phyloP scores from a whole-genome alignment of 257 asterid species.

The Solanum ossicruentum region DNA sequence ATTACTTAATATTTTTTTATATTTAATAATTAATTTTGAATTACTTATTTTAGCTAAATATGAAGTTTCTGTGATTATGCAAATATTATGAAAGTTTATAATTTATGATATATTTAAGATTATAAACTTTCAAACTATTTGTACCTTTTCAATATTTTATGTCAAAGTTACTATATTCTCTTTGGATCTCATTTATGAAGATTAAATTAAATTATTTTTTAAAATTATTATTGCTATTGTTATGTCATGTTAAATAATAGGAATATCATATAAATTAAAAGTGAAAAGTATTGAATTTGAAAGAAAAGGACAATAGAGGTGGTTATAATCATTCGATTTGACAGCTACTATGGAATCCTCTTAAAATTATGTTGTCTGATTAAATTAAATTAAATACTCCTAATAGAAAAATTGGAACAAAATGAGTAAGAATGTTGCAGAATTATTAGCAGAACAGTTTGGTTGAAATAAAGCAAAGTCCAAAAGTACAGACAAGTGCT shows the following conservation, averaged over 20 bases:
- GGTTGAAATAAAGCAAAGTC: background rate
- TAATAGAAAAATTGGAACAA: background rate
- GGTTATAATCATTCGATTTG: background rate
- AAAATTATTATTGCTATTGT: background rate
- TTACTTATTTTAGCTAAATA: background rate
- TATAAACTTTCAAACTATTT: background rate
- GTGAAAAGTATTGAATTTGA: background rate
- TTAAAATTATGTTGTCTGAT: background rate
- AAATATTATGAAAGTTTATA: too few species aligned
- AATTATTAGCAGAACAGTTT: background rate
- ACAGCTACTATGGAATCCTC: background rate
- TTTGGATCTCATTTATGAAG: background rate
- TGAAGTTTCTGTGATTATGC: background rate
- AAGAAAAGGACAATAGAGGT: background rate
- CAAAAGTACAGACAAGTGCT: background rate
- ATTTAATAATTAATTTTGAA: background rate
- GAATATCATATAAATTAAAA: background rate
- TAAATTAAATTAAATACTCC: too few species aligned
- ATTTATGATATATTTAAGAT: background rate
- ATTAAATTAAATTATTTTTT: background rate
- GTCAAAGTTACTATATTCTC: background rate
- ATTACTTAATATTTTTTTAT: background rate
- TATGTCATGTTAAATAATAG: background rate
- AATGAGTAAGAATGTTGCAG: background rate
- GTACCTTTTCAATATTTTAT: background rate